These are phyloP conservation scores for Penicillium goetzii DNA, from an alignment of 495 filamentous ascomycete species.

Conservation along the genomic window DNA sequence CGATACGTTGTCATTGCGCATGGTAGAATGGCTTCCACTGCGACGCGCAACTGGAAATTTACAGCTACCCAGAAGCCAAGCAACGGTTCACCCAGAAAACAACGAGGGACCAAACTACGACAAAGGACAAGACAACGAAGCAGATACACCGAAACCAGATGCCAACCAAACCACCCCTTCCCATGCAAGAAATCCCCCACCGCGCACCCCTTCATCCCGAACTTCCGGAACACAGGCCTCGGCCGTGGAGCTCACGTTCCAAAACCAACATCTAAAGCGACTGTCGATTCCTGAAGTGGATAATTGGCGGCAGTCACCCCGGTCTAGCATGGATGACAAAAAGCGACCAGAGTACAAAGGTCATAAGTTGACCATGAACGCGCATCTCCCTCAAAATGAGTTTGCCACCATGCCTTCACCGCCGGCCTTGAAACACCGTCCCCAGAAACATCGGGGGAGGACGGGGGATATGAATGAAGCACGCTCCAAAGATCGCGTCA, in stretches of 20 bases:
- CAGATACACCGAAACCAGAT: conserved; percentile 18
- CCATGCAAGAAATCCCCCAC: conserved; percentile 15
- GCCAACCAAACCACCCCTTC: conserved; percentile 7
- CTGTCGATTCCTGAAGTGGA: conserved; percentile 46
- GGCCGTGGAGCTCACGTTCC: conserved; percentile 43
- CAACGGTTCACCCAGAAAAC: not conserved
- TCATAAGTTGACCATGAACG: conserved; percentile 37
- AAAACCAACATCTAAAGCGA: conserved; percentile 47
- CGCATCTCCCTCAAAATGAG: conserved; percentile 31
- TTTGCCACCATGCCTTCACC: conserved; percentile 43
- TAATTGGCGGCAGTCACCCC: conserved; percentile 40
- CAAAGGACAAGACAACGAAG: conserved; percentile 14
- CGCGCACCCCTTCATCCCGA: conserved; percentile 43
- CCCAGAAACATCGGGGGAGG: conserved; percentile 49
- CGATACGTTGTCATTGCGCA: conserved; percentile 73
- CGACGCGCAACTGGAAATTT: conserved; percentile 36
- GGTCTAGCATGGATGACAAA: conserved; percentile 42
- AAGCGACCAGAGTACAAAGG: conserved; percentile 35
- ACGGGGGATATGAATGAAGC: conserved; percentile 30
- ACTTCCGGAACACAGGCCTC: conserved; percentile 28
- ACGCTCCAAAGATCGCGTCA: conserved; percentile 29
- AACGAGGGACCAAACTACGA: conserved; percentile 21
- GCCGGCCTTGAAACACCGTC: conserved; percentile 48
- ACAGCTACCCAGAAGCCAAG: conserved; percentile 15
- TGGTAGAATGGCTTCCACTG: conserved; percentile 78